phyloP scores from a whole-genome alignment of 2,329 filamentous ascomycete species.

The Aspergillus ochraceoroseus region DNA sequence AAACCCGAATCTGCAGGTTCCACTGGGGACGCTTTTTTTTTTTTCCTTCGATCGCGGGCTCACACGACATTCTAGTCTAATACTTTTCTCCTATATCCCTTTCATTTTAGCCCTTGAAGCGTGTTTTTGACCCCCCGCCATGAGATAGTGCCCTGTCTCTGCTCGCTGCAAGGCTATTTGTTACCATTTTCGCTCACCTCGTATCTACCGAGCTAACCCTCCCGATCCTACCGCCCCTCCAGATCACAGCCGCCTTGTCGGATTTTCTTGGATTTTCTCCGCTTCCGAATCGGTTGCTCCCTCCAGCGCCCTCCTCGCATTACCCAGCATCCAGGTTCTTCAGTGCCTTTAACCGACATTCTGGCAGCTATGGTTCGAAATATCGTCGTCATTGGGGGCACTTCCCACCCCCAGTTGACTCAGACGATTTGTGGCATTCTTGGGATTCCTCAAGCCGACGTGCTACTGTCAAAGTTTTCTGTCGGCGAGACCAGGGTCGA shows the following conservation, averaged over 20 bases:
- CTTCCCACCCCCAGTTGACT: constrained; percentile 82
- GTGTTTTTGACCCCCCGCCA: constrained; percentile 27
- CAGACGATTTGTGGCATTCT: constrained; percentile 84
- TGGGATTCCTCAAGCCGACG: constrained; percentile 76
- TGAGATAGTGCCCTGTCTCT: constrained; percentile 33
- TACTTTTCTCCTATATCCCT: constrained; percentile 22
- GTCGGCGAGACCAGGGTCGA: constrained; percentile 93
- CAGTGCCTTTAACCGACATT: constrained; percentile 13
- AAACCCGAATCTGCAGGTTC: constrained; percentile 31
- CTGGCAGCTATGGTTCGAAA: constrained; percentile 73
- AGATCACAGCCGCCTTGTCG: constrained; percentile 28
- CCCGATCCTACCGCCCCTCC: constrained; percentile 26
- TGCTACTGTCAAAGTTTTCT: constrained; percentile 85
- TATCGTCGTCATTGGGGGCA: constrained; percentile 88
- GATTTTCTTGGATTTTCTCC: constrained; percentile 27
- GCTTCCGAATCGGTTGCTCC: constrained; percentile 18
- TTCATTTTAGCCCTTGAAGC: constrained; percentile 22
- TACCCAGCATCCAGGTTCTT: constrained; percentile 13
- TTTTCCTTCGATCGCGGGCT: constrained; percentile 30
- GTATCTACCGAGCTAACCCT: constrained; percentile 19
- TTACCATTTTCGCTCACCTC: constrained; percentile 11
- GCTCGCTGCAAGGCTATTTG: constrained; percentile 15
- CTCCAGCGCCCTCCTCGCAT: constrained; percentile 16
- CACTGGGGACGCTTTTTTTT: constrained; percentile 34
- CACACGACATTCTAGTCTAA: constrained; percentile 29